phyloP scores from a whole-genome alignment of 2,329 filamentous ascomycete species.

The Cercospora nicotianae region DNA sequence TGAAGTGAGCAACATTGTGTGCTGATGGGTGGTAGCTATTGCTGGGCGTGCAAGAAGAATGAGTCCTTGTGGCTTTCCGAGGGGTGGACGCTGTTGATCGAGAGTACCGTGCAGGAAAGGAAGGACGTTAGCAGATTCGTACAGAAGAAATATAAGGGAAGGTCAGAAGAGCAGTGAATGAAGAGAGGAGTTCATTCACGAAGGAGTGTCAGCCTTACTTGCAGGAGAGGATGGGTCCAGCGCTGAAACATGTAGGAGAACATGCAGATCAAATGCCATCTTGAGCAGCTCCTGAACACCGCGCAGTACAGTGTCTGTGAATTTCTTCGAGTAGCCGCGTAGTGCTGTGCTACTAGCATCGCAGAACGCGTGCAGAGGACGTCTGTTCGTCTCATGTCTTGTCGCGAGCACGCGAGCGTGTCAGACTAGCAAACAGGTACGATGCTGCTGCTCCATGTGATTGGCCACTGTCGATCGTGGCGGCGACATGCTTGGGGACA shows the following conservation, averaged over 20 bases:
- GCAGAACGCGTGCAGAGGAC: background rate
- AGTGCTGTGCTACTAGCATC: background rate
- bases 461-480: background rate
- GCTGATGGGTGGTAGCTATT: background rate
- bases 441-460: background rate
- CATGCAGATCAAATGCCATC: constrained; percentile 1
- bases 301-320: background rate
- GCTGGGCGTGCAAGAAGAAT: background rate
- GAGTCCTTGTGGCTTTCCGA: background rate
- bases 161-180: background rate
- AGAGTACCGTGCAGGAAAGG: background rate
- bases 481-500: background rate
- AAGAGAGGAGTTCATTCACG: constrained; percentile 3
- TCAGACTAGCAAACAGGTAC: background rate
- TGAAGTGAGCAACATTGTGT: constrained; percentile 8
- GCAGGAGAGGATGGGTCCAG: background rate
- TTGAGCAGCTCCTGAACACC: constrained; percentile 1
- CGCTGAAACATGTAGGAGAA: constrained; percentile 2
- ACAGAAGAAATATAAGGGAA: background rate
- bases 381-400: background rate
- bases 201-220: constrained; percentile 8
- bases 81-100: background rate
- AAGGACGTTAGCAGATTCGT: background rate
- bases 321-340: background rate
- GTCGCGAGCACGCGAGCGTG: background rate